Evolutionary conservation across 352 stramenopile genomes (phyloP).

Genomic region (Phytopythium chamaehyphon): DNA sequence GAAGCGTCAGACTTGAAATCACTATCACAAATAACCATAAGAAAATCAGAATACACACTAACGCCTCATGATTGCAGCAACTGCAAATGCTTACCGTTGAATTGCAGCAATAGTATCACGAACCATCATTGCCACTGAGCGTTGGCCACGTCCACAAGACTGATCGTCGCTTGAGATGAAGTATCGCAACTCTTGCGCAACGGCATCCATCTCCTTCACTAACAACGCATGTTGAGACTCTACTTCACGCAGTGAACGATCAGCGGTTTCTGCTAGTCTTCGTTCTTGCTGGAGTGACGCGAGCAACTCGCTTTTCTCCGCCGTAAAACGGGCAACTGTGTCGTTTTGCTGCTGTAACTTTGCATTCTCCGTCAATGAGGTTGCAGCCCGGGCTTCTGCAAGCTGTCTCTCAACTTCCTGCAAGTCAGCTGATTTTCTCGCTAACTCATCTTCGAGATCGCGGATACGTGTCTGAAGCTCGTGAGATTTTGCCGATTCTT

Average conservation of each 20-base stretch:
- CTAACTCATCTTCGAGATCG: conserved; percentile 19
- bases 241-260: conserved; percentile 19
- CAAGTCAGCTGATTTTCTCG: conserved; percentile 17
- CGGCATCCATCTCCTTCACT: conserved; percentile 32
- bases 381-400: conserved; percentile 22
- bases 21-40: conserved; percentile 7
- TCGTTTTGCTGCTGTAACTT: conserved; percentile 36
- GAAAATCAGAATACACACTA: not conserved
- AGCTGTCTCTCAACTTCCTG: conserved; percentile 49
- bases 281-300: conserved; percentile 42
- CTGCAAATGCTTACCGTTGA: conserved; percentile 19
- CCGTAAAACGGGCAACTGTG: conserved; percentile 28
- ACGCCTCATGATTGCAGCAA: not conserved
- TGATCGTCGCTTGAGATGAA: conserved; percentile 14
- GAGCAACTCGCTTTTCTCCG: conserved; percentile 43
- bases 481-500: conserved; percentile 30
- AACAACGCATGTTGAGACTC: conserved; percentile 27
- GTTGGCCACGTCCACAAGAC: conserved; percentile 4
- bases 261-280: conserved; percentile 21
- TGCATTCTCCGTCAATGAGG: conserved; percentile 28
- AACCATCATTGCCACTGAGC: conserved; percentile 15
- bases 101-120: conserved; percentile 29
- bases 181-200: conserved; percentile 34
- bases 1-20: conserved; percentile 41
- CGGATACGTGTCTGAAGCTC: conserved; percentile 29